Percentiles rank a stretch among this genome's conserved stretches.
phyloP scores from a whole-genome alignment of 352 stramenopile genomes.

The Globisporangium splendens region DNA sequence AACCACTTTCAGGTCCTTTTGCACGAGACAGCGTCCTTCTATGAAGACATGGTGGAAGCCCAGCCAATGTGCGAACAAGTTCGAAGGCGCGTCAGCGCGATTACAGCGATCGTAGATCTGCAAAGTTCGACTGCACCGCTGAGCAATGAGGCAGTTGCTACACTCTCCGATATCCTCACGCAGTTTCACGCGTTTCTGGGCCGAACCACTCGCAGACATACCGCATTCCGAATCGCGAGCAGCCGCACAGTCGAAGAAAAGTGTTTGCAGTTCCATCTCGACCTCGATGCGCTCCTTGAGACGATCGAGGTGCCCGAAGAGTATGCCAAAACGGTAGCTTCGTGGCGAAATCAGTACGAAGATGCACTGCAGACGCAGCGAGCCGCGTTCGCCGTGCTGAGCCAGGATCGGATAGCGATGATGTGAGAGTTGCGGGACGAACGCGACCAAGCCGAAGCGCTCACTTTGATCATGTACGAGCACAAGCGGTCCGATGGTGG shows the following conservation, averaged over 20 bases:
- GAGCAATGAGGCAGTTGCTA: not conserved
- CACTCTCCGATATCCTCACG: not conserved
- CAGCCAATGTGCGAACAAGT: slow-evolving; percentile 14
- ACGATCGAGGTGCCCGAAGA: not conserved
- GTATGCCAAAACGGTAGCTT: slow-evolving; percentile 3
- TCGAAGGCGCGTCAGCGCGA: slow-evolving; percentile 3
- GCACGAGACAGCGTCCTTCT: not conserved
- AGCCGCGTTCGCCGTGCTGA: slow-evolving; percentile 2
- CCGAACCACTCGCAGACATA: not conserved
- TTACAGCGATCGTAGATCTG: not conserved
- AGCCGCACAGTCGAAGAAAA: slow-evolving; percentile 5
- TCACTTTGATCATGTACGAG: slow-evolving; percentile 15
- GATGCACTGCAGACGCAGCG: slow-evolving; percentile 8
- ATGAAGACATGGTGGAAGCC: slow-evolving; percentile 3
- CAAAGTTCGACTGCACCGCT: no score
- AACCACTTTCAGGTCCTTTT: not conserved
- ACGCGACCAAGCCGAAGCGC: slow-evolving; percentile 5
- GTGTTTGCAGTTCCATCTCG: slow-evolving; percentile 4
- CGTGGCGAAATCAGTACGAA: slow-evolving; percentile 9
- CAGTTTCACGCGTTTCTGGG: slow-evolving; percentile 4
- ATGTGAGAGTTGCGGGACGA: slow-evolving; percentile 6
- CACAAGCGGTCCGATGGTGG: slow-evolving; percentile 3
- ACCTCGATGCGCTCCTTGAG: slow-evolving; percentile 1
- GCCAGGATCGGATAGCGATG: slow-evolving; percentile 11
- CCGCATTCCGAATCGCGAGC: slow-evolving; percentile 4